Evolutionary conservation across 768 basidiomycete species (phyloP).

Genomic region (Mycena albidolilacea): DNA sequence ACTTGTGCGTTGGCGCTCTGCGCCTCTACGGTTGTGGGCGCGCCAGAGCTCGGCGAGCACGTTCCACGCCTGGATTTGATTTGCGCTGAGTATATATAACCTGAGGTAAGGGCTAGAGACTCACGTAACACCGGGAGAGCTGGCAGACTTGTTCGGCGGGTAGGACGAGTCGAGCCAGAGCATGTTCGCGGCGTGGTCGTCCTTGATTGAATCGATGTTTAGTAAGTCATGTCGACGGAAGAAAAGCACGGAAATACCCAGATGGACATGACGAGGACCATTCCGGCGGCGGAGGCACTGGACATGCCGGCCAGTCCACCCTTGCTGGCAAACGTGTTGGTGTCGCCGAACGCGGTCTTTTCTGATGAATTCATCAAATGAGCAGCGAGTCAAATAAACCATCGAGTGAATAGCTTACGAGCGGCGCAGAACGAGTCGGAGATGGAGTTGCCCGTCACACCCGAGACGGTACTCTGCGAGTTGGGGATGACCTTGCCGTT

Average conservation of each 20-base stretch:
- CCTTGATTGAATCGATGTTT: background rate
- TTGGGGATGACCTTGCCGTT: constrained; percentile 59
- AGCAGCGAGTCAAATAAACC: constrained; percentile 1
- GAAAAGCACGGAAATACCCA: constrained; percentile 18
- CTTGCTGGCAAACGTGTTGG: constrained; percentile 51
- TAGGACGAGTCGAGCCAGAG: background rate
- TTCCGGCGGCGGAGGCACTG: background rate
- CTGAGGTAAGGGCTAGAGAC: background rate
- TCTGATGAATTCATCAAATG: constrained; percentile 31
- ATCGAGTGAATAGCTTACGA: constrained; percentile 44
- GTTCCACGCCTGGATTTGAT: background rate
- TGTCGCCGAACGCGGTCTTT: constrained; percentile 54
- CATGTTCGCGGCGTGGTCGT: constrained; percentile 2
- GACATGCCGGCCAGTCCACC: constrained; percentile 49
- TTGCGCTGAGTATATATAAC: background rate
- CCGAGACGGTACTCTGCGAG: constrained; percentile 54
- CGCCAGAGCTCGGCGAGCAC: background rate
- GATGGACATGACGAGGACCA: background rate
- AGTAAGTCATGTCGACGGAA: background rate
- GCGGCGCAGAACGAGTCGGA: constrained; percentile 57
- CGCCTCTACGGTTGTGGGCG: background rate
- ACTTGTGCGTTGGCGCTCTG: background rate
- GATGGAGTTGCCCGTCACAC: constrained; percentile 54
- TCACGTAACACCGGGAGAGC: background rate
- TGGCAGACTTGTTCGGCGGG: background rate